Evolutionary conservation across 371 early-diverging fungal genomes (phyloP).

Genomic region (Actinomortierella wolfii): DNA sequence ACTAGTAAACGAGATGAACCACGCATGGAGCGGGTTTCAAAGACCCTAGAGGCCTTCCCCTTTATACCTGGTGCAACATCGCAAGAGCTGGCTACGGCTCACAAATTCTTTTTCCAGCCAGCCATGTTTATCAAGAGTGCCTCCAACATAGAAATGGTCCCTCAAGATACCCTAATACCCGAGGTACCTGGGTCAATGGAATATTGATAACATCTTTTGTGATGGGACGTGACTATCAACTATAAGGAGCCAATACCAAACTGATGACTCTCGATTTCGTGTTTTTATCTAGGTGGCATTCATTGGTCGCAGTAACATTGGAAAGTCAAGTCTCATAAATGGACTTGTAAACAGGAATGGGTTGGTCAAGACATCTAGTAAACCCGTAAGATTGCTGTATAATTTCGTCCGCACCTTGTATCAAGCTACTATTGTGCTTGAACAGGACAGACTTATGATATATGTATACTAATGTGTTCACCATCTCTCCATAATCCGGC

Average conservation of each 20-base stretch:
- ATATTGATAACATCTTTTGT: no score
- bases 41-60: slow-evolving; percentile 33
- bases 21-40: slow-evolving; percentile 16
- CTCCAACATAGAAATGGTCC: slow-evolving; percentile 24
- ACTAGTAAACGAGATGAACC: not conserved
- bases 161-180: slow-evolving; percentile 37
- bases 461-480: not conserved
- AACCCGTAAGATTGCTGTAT: slow-evolving; percentile 66
- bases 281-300: slow-evolving; percentile 59
- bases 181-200: slow-evolving; percentile 39
- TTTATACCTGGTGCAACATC: slow-evolving; percentile 37
- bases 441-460: not conserved
- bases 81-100: slow-evolving; percentile 29
- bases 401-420: no score
- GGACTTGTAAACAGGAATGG: slow-evolving; percentile 59
- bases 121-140: slow-evolving; percentile 43
- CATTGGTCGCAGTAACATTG: slow-evolving; percentile 82
- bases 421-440: no score
- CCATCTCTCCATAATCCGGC: not conserved
- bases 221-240: no score
- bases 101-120: slow-evolving; percentile 32
- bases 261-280: not conserved
- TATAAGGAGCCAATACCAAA: no score
- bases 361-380: slow-evolving; percentile 75
- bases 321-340: slow-evolving; percentile 79